Evolutionary conservation across 2,329 filamentous ascomycete genomes (phyloP), one percentile per base, ranked within the genome.

Genomic region (Pseudogymnoascus sp.): DNA sequence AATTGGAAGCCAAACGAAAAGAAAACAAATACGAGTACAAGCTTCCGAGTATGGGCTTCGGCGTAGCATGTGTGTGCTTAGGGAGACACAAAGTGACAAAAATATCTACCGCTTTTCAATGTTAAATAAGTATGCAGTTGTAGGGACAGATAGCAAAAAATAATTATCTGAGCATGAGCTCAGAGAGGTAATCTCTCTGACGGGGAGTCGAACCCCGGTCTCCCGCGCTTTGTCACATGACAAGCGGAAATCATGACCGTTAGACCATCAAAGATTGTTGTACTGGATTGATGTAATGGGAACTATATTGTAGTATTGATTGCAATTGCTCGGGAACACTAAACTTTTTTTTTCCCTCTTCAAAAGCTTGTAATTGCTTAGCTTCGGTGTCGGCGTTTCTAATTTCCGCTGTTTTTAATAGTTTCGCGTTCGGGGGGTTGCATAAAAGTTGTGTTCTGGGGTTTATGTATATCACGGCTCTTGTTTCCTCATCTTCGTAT

Each of bases 171-270:
- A 57, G 55, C 30, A 57, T 57, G 55, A 57, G 30, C 59, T 60
- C 33, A 58, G 52, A 60, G 33, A 60, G 28, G 21, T 30, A 60
- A 57, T 60, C 59, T 61, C 60, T 61, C 60, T 56, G 59, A 61
- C 60, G 60, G 60, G 60, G 60, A 61, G 60, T 61, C 60, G 60
- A 61, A 61, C 60, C 61, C 61, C 61, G 61, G 61, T 62, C 61
- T 62, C 61, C 61, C 61, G 61, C 61, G 61, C 60, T 30, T 61
- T 61, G 59, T 60, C 59, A 26, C 45, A 56, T 66, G 65, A 66
- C 65, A 66, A 66, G 65, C 65, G 65, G 65, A 66, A 66, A 66
- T 66, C 65, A 66, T 66, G 61, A 66, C 65, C 65, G 65, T 66
- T 66, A 66, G 65, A 66, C 65, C 65, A 66, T 66, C 58, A 45